Percentiles rank a stretch among this genome's conserved stretches.
phyloP scores from a whole-genome alignment of 169 alveolate species.

The Plasmodium malariae region DNA sequence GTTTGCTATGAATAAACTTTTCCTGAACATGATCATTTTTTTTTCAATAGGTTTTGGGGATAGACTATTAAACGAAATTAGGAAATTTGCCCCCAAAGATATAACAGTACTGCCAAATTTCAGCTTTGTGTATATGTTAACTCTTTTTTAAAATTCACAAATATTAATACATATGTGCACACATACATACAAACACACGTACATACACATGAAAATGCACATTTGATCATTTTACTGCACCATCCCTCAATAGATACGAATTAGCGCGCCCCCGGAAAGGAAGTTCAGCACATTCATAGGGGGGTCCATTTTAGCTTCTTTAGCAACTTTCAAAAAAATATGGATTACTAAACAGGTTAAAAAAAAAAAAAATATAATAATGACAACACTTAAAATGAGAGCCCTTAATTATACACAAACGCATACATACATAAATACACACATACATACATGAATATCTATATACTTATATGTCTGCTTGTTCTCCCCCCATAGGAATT shows the following conservation, averaged over 20 bases:
- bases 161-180: no score
- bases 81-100: slow-evolving; percentile 86
- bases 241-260: slow-evolving; percentile 38
- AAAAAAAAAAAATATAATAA: not conserved
- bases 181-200: no score
- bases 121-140: not conserved
- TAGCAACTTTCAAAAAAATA: slow-evolving; percentile 67
- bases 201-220: no score
- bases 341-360: slow-evolving; percentile 63
- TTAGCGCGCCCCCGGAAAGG: slow-evolving; percentile 76
- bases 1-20: not conserved
- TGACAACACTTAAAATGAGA: not conserved
- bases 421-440: not conserved
- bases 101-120: slow-evolving; percentile 30
- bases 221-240: not conserved
- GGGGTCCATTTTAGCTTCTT: slow-evolving; percentile 65
- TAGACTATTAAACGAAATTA: slow-evolving; percentile 82
- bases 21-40: not conserved
- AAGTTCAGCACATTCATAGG: slow-evolving; percentile 74
- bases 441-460: not conserved
- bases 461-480: not conserved
- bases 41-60: slow-evolving; percentile 79
- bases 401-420: not conserved
- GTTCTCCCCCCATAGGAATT: slow-evolving; percentile 32
- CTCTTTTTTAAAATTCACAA: no score